Conservation (phyloP, 2,329 filamentous ascomycete genomes). For the Penicillium rolfsii region DNA sequence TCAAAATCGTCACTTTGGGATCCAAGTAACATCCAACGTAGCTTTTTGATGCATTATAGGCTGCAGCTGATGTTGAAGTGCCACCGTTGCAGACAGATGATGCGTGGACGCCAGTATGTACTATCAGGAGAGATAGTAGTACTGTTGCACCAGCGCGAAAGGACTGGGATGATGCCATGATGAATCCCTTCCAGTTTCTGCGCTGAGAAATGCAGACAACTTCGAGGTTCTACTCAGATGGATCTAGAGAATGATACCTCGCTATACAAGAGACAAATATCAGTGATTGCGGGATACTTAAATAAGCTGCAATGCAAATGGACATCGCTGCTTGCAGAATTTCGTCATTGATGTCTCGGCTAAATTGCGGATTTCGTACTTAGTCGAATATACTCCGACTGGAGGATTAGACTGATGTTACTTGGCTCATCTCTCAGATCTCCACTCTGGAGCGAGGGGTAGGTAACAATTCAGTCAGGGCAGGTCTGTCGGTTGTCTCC, state of each 20-base stretch:
- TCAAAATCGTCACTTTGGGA: constrained; percentile 10
- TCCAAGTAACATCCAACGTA: constrained; percentile 12
- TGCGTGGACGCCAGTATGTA: background rate
- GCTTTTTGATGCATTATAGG: constrained; percentile 4
- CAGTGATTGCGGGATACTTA: background rate
- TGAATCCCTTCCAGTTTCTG: background rate
- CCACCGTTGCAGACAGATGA: background rate
- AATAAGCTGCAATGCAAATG: background rate
- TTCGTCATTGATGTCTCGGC: background rate
- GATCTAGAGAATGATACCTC: background rate
- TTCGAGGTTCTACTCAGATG: background rate
- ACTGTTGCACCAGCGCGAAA: background rate
- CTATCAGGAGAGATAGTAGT: background rate
- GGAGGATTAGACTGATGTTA: background rate
- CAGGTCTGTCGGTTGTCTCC: background rate
- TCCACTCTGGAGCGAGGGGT: background rate
- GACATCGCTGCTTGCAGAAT: background rate
- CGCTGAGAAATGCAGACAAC: background rate
- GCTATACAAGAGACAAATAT: too few relatives aligned
- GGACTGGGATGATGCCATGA: background rate
- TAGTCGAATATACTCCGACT: background rate
- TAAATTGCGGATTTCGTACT: background rate
- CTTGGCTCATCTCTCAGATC: background rate
- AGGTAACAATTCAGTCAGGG: background rate
- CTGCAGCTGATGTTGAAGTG: background rate